Percentiles rank a stretch among this genome's conserved stretches.
These are phyloP conservation scores for Picochlorum sp. DNA, from an alignment of 139 green algal species.

Conservation along the genomic window DNA sequence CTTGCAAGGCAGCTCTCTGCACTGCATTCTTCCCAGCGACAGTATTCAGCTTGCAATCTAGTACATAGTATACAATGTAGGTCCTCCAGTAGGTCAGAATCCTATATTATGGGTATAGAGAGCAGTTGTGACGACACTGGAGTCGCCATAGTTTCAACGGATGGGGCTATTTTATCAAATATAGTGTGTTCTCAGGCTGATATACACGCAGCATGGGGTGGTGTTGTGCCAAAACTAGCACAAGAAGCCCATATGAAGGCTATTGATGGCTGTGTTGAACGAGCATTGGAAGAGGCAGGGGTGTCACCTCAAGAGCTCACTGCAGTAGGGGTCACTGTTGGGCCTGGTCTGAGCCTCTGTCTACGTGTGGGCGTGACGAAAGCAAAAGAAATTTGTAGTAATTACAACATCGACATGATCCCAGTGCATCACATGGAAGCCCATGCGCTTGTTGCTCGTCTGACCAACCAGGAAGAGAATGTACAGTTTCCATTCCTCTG, in stretches of 20 bases:
- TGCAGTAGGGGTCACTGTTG: conserved; percentile 90
- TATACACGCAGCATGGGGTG: conserved; percentile 84
- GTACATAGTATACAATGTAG: background rate
- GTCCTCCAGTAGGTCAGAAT: background rate
- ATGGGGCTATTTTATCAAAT: conserved; percentile 70
- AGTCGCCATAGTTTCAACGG: conserved; percentile 69
- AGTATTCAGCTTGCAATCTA: background rate
- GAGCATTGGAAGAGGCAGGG: conserved; percentile 51
- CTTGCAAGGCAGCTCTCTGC: too few relatives aligned
- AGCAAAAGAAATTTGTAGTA: conserved; percentile 58
- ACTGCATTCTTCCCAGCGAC: background rate
- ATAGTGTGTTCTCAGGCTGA: conserved; percentile 71
- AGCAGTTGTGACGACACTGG: conserved; percentile 94
- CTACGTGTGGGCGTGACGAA: conserved; percentile 87
- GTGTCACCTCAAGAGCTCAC: conserved; percentile 40
- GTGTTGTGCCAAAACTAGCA: conserved; percentile 89
- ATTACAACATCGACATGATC: conserved; percentile 64
- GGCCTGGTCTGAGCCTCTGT: conserved; percentile 89
- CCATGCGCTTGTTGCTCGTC: conserved; percentile 82
- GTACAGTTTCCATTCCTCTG: conserved; percentile 85
- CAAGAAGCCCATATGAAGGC: conserved; percentile 77
- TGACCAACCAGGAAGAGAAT: conserved; percentile 10
- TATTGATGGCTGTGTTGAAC: conserved; percentile 79
- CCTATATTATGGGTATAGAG: conserved; percentile 90
- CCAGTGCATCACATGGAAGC: conserved; percentile 98